A percentile compares a stretch with the other conserved stretches of the same genome.
Conservation (phyloP, 257 asterid species). For the Asclepias syriaca region DNA sequence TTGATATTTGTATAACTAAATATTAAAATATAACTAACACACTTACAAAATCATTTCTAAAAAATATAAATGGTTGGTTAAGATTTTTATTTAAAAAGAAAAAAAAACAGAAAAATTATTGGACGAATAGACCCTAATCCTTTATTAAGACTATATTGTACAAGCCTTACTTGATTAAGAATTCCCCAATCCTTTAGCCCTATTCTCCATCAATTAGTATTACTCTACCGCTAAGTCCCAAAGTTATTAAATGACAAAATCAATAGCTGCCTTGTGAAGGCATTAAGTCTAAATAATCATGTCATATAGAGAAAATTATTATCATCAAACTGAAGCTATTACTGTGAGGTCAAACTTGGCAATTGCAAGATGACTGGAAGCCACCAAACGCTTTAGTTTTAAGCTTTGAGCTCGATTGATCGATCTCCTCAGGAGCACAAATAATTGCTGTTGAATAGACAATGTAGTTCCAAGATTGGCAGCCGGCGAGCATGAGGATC, state of each 20-base stretch:
- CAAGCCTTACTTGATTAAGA: too few species aligned
- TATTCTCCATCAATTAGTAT: neutral
- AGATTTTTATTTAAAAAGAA: too few species aligned
- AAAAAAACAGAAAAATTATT: too few species aligned
- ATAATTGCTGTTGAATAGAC: constrained; percentile 84
- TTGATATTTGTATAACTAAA: too few species aligned
- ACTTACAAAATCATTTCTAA: too few species aligned
- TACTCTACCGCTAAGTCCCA: neutral
- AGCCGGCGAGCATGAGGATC: constrained; percentile 70
- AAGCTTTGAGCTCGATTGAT: constrained; percentile 84
- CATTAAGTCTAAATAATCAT: neutral
- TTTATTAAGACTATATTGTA: too few species aligned
- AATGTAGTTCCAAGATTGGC: constrained; percentile 64
- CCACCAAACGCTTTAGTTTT: constrained; percentile 72
- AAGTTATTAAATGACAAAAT: neutral
- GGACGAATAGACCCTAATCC: too few species aligned
- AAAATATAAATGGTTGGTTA: too few species aligned
- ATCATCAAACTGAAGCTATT: constrained; percentile 24
- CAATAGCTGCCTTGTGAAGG: neutral
- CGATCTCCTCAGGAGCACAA: constrained; percentile 82
- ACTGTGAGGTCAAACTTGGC: constrained; percentile 80
- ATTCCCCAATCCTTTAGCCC: too few species aligned
- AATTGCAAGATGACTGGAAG: constrained; percentile 83
- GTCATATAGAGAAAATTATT: neutral
- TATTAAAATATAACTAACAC: too few species aligned